Conservation (phyloP, 148 eudicot genomes). For the Vaccinium myrtillus region DNA sequence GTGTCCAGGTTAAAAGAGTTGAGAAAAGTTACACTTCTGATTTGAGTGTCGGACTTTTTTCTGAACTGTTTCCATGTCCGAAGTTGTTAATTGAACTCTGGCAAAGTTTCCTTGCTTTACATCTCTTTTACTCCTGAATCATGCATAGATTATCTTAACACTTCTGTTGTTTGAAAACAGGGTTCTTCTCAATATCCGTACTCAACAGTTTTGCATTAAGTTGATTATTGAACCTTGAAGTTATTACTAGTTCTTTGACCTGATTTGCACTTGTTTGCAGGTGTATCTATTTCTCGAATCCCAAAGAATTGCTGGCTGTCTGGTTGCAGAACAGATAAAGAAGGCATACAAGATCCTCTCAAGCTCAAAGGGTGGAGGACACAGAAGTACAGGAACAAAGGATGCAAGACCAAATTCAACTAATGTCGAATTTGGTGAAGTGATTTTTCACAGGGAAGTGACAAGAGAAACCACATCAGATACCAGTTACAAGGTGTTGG, state of each 20-base stretch:
- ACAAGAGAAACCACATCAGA: constrained; percentile 25
- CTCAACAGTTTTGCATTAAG: neutral
- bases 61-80: too few relatives aligned
- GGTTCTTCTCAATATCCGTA: neutral
- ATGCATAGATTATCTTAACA: neutral
- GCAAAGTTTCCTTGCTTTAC: too few relatives aligned
- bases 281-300: constrained; percentile 67
- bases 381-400: constrained; percentile 21
- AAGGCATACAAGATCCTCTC: constrained; percentile 55
- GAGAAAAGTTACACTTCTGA: too few relatives aligned
- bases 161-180: neutral
- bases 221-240: neutral
- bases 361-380: constrained; percentile 25
- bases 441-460: constrained; percentile 68
- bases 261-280: constrained; percentile 28
- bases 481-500: constrained; percentile 23
- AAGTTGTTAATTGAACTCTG: too few relatives aligned
- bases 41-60: too few relatives aligned
- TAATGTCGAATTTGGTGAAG: constrained; percentile 65
- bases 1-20: too few relatives aligned
- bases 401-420: constrained; percentile 39
- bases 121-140: neutral
- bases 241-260: neutral
- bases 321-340: constrained; percentile 62
- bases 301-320: constrained; percentile 67